Base-by-base conservation (phyloP, 495 filamentous ascomycete genomes). In the Cairneyella variabilis region DNA sequence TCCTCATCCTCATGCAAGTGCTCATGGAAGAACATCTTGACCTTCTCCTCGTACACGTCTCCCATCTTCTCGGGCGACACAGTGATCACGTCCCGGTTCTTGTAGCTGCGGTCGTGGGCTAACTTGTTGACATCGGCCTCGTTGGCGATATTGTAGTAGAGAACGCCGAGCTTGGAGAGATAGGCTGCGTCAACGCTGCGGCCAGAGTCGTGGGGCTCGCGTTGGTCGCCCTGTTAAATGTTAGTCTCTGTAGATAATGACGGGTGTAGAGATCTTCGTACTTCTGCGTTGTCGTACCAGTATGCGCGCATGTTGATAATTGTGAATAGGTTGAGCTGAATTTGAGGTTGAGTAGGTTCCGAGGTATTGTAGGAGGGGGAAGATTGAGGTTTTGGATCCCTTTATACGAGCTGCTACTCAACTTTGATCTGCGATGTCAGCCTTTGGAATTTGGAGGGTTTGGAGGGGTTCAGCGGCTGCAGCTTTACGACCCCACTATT, bases 1-100 rank as follows among this genome's bases (percentile, higher is more conserved):
- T 98, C 93, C 76, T 98, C 93, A 64, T 97, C 95, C 73, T 98
- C 93, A 61, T 98, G 93, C 60, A 97, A 70, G 69, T 98, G 93
- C 76, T 98, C 93, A 39, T 85, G 66, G 74, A 97, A 97, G 75
- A 98, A 98, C 53, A 66, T 81, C 72, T 88, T 90, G 54, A 98
- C 88, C 65, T 97, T 97, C 54, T 83, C 79, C 71, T 98, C 93
- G 71, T 91, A 92, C 25, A 79, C 69, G 37, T 77, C 85, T 47
- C 92, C 91, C 90, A 97, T 91, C 51, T 81, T 85, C 55, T 79
- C 78, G 0, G 90, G 91, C 18, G 89, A 92, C n/a, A 97, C 86
- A 56, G 77, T 84, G 64, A 97, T 86, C 70, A 92, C 83, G 70
- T 98, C 93, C 14, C 93, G 88, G 75, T 97, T 96, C 75, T 87